Conservation (phyloP, 2,329 filamentous ascomycete genomes). For the Epichloe brachyelytri region DNA sequence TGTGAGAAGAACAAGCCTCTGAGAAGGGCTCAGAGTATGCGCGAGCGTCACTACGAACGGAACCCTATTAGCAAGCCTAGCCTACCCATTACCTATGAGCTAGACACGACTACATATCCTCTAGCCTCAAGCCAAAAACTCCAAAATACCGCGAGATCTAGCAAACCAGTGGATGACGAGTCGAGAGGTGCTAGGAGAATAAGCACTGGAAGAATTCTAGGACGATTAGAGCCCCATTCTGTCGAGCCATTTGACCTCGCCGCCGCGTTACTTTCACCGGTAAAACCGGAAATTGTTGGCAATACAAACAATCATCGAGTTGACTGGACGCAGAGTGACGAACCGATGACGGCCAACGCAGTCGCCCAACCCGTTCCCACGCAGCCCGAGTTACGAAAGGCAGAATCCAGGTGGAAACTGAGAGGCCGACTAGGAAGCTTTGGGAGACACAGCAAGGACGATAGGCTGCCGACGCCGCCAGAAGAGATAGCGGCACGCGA, state of each 20-base stretch:
- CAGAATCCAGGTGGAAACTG: constrained; percentile 37
- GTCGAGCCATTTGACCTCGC: constrained; percentile 2
- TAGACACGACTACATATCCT: constrained; percentile 13
- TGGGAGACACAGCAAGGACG: constrained; percentile 16
- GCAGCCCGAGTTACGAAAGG: constrained; percentile 25
- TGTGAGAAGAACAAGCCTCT: constrained; percentile 24
- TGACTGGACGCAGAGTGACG: constrained; percentile 48
- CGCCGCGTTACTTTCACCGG: constrained; percentile 1
- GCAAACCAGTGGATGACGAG: constrained; percentile 5
- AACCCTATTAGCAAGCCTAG: constrained; percentile 28
- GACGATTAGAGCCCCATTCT: constrained; percentile 7
- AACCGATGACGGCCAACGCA: constrained; percentile 14
- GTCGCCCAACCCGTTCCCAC: background rate
- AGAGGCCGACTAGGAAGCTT: constrained; percentile 26
- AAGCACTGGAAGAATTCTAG: constrained; percentile 25
- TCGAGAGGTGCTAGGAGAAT: constrained; percentile 17
- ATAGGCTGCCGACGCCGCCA: constrained; percentile 10
- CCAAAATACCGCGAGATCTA: constrained; percentile 12
- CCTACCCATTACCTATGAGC: constrained; percentile 24
- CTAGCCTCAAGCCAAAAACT: constrained; percentile 19
- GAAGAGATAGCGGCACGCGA: constrained; percentile 8
- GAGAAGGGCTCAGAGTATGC: constrained; percentile 24
- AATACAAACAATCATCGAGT: constrained; percentile 27
- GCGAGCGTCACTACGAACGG: constrained; percentile 25
- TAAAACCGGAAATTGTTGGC: constrained; percentile 1